phyloP scores from a whole-genome alignment of 2,329 filamentous ascomycete genomes.

The Clonostachys rosea region DNA sequence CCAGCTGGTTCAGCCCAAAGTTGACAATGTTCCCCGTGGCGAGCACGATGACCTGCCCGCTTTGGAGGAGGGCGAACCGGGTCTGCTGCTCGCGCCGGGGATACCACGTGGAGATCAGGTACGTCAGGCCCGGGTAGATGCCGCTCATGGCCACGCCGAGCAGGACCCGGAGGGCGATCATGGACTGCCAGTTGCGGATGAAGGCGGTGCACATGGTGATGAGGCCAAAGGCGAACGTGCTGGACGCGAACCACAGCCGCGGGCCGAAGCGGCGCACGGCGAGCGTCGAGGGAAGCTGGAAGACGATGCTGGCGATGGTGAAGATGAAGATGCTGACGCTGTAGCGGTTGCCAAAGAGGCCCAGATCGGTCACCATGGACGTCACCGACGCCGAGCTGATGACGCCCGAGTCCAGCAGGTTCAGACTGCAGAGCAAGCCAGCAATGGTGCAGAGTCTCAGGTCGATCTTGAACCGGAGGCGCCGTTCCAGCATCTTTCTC shows the following conservation, averaged over 20 bases:
- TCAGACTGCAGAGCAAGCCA: too few species aligned
- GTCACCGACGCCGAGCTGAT: too few species aligned
- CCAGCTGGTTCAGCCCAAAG: conserved; percentile 23
- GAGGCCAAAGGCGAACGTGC: conserved; percentile 10
- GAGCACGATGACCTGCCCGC: conserved; percentile 12
- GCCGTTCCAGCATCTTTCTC: too few species aligned
- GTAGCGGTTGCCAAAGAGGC: too few species aligned
- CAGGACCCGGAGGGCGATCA: conserved; percentile 36
- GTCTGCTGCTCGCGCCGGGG: conserved; percentile 17
- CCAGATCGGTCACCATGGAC: too few species aligned
- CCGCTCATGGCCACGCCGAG: conserved; percentile 29
- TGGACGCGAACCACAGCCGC: conserved; percentile 9
- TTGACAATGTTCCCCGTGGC: conserved; percentile 12
- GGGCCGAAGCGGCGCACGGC: conserved; percentile 11
- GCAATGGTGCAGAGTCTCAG: too few species aligned
- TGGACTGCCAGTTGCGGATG: conserved; percentile 29
- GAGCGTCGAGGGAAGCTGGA: conserved; percentile 11
- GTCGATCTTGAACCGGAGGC: too few species aligned
- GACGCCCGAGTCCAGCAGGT: too few species aligned
- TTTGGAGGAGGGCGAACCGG: conserved; percentile 14
- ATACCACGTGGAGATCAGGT: conserved; percentile 21
- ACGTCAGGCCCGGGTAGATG: conserved; percentile 16
- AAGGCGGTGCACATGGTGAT: conserved; percentile 37
- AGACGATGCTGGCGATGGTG: conserved; percentile 12
- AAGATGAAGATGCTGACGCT: conserved; percentile 8